These are phyloP conservation scores for Geotrichum carabidarum DNA, from an alignment of 1,139 yeast genomes.

Conservation along the genomic window DNA sequence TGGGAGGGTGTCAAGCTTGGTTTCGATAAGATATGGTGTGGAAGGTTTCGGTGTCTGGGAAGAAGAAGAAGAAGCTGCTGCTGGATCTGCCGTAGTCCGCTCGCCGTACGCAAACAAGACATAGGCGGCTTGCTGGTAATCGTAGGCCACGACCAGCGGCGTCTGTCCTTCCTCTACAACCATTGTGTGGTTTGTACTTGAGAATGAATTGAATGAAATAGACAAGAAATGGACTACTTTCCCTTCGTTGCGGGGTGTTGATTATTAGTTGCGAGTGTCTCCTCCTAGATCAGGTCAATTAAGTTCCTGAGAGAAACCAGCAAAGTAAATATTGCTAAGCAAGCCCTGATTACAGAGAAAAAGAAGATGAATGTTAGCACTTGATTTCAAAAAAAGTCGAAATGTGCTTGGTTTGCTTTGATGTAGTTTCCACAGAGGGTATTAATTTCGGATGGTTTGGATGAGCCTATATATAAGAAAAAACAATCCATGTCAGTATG, in stretches of 20 bases:
- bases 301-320: not conserved
- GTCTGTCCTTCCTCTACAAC: not conserved
- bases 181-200: not conserved
- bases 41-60: not conserved
- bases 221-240: no score
- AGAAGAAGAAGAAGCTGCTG: not conserved
- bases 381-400: not conserved
- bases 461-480: no score
- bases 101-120: constrained; percentile 14
- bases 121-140: not conserved
- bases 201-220: not conserved
- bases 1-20: constrained; percentile 20
- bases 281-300: no score
- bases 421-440: no score
- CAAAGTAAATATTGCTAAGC: no score
- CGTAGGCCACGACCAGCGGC: constrained; percentile 1
- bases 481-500: no score
- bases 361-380: no score
- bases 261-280: no score
- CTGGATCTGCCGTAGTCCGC: not conserved
- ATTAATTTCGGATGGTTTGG: not conserved
- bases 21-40: constrained; percentile 17
- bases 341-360: no score
- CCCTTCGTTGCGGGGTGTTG: no score
- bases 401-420: no score